Evolutionary conservation across 768 basidiomycete genomes (phyloP).

Genomic region (Calocera viscosa): DNA sequence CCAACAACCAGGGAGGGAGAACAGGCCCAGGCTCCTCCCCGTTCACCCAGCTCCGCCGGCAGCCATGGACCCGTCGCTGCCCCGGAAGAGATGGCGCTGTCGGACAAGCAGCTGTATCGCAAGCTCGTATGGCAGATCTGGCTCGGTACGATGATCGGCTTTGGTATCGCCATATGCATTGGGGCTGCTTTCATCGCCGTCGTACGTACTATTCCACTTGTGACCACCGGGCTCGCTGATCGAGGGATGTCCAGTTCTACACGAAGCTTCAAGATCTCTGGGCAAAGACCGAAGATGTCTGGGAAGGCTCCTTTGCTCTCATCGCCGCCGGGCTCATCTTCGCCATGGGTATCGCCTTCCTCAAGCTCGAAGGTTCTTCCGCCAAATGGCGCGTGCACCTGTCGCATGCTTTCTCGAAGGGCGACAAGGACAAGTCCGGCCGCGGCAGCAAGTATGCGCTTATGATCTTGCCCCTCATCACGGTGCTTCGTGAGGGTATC

Average conservation of each 20-base stretch:
- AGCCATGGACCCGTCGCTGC: neutral
- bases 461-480: constrained; percentile 80
- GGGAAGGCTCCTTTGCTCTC: constrained; percentile 65
- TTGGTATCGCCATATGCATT: constrained; percentile 67
- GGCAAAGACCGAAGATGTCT: constrained; percentile 70
- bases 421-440: constrained; percentile 13
- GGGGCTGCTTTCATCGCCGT: constrained; percentile 88
- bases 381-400: constrained; percentile 93
- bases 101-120: neutral
- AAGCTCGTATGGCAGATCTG: constrained; percentile 43
- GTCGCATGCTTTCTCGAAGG: constrained; percentile 48
- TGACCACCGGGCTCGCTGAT: neutral
- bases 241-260: neutral
- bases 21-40: neutral
- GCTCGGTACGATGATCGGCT: constrained; percentile 56
- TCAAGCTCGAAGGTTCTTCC: constrained; percentile 88
- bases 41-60: neutral
- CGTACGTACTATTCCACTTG: constrained; percentile 20
- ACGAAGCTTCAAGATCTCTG: constrained; percentile 71
- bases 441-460: constrained; percentile 55
- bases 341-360: constrained; percentile 86
- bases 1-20: neutral
- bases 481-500: constrained; percentile 85
- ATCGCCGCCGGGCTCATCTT: constrained; percentile 64
- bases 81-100: neutral